These are phyloP conservation scores for Alternaria sp. DNA, from an alignment of 2,329 filamentous ascomycete species.

Conservation along the genomic window DNA sequence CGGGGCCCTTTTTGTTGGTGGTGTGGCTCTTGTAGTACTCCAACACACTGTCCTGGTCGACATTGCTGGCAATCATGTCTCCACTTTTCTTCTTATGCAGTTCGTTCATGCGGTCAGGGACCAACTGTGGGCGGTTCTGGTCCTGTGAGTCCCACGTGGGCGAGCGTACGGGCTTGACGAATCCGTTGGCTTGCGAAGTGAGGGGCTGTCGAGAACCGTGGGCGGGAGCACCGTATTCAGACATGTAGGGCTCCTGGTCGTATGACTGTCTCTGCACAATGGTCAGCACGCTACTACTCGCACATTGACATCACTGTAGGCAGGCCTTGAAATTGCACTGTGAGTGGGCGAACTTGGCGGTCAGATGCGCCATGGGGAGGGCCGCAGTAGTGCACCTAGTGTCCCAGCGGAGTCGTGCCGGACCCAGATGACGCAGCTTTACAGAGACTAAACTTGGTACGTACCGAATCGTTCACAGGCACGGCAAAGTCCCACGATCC, in stretches of 20 bases:
- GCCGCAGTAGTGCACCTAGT: slow-evolving; percentile 30
- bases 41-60: slow-evolving; percentile 56
- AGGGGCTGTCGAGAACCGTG: slow-evolving; percentile 43
- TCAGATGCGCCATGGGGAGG: slow-evolving; percentile 28
- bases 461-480: slow-evolving; percentile 45
- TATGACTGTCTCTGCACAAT: slow-evolving; percentile 34
- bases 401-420: not conserved
- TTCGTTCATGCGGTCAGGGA: slow-evolving; percentile 44
- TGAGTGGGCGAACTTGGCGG: slow-evolving; percentile 21
- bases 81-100: slow-evolving; percentile 51
- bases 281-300: slow-evolving; percentile 28
- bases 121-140: slow-evolving; percentile 35
- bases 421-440: slow-evolving; percentile 20
- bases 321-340: not conserved
- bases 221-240: slow-evolving; percentile 38
- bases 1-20: slow-evolving; percentile 24
- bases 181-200: slow-evolving; percentile 44
- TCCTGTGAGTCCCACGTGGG: slow-evolving; percentile 41
- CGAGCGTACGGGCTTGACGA: slow-evolving; percentile 36
- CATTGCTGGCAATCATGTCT: slow-evolving; percentile 51
- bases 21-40: slow-evolving; percentile 52
- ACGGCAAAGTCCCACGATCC: slow-evolving; percentile 50
- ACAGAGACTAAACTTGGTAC: slow-evolving; percentile 23
- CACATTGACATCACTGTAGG: not conserved
- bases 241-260: slow-evolving; percentile 45